phyloP scores from a whole-genome alignment of 495 filamentous ascomycete genomes.

The Trichoderma erinaceum region DNA sequence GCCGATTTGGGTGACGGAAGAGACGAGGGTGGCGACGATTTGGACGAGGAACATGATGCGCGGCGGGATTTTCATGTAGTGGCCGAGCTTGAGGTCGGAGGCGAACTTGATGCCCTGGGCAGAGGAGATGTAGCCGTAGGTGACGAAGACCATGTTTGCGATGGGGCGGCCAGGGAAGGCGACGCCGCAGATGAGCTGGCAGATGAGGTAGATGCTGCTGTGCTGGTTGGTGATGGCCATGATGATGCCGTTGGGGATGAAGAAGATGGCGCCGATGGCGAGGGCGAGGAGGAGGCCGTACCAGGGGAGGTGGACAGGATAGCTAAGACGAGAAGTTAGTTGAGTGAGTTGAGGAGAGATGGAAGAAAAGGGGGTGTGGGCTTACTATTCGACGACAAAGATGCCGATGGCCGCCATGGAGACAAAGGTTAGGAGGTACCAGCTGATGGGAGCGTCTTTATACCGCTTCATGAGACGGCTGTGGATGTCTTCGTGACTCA shows the following conservation, averaged over 20 bases:
- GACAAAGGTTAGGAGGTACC: constrained; percentile 66
- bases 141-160: constrained; percentile 85
- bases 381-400: constrained; percentile 75
- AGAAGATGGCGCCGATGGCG: constrained; percentile 63
- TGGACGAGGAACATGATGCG: constrained; percentile 74
- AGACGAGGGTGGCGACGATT: constrained; percentile 71
- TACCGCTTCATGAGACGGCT: constrained; percentile 70
- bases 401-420: constrained; percentile 68
- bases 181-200: constrained; percentile 72
- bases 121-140: constrained; percentile 75
- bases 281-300: constrained; percentile 73
- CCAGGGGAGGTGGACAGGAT: constrained; percentile 68
- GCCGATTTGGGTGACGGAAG: constrained; percentile 70
- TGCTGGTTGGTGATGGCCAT: constrained; percentile 85
- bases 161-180: constrained; percentile 76
- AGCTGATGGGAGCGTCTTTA: constrained; percentile 66
- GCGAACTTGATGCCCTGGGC: constrained; percentile 83
- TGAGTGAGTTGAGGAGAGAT: no score
- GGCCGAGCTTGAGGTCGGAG: constrained; percentile 78
- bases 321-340: constrained; percentile 37
- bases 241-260: constrained; percentile 76
- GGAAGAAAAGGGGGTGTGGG: constrained; percentile 14
- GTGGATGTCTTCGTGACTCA: constrained; percentile 67
- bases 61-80: constrained; percentile 92
- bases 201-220: constrained; percentile 72